A percentile compares a stretch with the other conserved stretches of the same genome.
phyloP scores from a whole-genome alignment of 2,329 filamentous ascomycete genomes.

The Aspergillus luchuensis region DNA sequence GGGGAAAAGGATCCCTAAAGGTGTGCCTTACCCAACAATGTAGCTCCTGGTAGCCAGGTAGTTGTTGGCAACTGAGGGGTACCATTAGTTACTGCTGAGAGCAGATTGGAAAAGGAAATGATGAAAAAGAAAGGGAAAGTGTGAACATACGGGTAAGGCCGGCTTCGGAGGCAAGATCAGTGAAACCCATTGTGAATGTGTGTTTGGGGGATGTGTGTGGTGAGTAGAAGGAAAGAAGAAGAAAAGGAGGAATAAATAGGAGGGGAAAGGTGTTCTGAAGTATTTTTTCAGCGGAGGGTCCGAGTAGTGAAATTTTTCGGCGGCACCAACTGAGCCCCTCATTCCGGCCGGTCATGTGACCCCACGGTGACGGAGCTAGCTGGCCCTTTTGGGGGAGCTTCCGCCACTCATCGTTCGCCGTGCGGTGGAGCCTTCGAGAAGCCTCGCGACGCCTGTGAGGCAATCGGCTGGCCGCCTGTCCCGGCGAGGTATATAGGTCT shows the following conservation, averaged over 20 bases:
- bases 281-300: constrained; percentile 29
- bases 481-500: constrained; percentile 14
- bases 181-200: constrained; percentile 63
- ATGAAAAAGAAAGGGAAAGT: constrained; percentile 25
- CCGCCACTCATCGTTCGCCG: constrained; percentile 32
- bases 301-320: constrained; percentile 27
- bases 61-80: constrained; percentile 46
- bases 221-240: constrained; percentile 22
- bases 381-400: constrained; percentile 27
- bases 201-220: constrained; percentile 21
- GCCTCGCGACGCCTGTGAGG: constrained; percentile 19
- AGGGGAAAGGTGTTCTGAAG: constrained; percentile 35
- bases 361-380: constrained; percentile 31
- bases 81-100: constrained; percentile 32
- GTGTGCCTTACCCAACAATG: constrained; percentile 71
- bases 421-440: constrained; percentile 40
- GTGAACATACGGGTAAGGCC: constrained; percentile 59
- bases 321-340: constrained; percentile 28
- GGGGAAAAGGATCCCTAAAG: constrained; percentile 25
- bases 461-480: constrained; percentile 1
- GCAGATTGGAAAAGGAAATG: constrained; percentile 17
- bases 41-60: constrained; percentile 68
- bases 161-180: constrained; percentile 64
- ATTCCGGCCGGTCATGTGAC: constrained; percentile 34
- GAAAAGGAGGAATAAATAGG: constrained; percentile 26